These are phyloP conservation scores for Erysimum cheiranthoides DNA, from an alignment of 345 rosid genomes.

Conservation along the genomic window DNA sequence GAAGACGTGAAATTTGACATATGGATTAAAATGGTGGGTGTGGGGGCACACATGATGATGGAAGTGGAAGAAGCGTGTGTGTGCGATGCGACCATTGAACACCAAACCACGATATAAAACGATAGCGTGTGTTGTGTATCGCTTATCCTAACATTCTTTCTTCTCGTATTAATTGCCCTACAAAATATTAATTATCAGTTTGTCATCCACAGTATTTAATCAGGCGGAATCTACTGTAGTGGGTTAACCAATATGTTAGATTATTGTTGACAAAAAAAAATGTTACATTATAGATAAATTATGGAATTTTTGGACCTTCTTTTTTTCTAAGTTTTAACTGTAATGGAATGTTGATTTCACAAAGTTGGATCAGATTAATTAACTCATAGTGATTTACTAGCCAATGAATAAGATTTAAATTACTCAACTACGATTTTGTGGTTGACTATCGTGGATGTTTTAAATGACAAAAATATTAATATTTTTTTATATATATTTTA, in stretches of 20 bases:
- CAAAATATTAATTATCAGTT: background rate
- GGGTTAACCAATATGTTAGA: background rate
- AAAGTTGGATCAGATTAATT: background rate
- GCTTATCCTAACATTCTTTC: slow-evolving; percentile 25
- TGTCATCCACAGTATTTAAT: background rate
- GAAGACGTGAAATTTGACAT: background rate
- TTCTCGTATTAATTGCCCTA: background rate
- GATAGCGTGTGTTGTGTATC: slow-evolving; percentile 3
- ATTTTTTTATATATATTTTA: background rate
- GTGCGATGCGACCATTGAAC: slow-evolving; percentile 37
- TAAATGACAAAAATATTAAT: no score
- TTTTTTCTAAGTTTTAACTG: background rate
- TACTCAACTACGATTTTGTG: no score
- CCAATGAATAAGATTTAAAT: no score
- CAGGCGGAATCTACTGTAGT: background rate
- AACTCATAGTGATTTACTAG: no score
- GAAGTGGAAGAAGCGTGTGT: slow-evolving; percentile 35
- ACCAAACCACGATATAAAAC: slow-evolving; percentile 35
- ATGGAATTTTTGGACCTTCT: background rate
- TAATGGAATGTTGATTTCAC: background rate
- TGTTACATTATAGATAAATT: background rate
- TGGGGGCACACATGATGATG: slow-evolving; percentile 27
- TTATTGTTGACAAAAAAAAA: no score
- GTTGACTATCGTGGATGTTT: no score
- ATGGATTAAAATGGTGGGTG: slow-evolving; percentile 23